These are phyloP conservation scores for Ogataea polymorpha DNA, from an alignment of 805 yeast genomes.

Conservation along the genomic window DNA sequence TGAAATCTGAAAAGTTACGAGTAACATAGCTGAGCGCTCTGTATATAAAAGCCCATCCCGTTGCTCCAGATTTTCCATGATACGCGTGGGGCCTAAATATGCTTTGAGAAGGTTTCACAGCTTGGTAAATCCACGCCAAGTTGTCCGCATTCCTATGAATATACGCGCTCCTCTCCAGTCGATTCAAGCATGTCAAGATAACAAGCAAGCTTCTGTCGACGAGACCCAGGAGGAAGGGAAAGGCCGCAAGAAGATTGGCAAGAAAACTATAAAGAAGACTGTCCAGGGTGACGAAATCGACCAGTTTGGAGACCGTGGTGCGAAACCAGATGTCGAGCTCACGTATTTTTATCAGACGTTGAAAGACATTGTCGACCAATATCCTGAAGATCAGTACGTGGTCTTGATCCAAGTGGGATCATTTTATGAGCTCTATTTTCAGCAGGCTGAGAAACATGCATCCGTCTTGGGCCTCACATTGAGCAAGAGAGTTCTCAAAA, in stretches of 20 bases:
- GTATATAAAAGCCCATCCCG: background rate
- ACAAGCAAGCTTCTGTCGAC: background rate
- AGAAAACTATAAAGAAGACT: background rate
- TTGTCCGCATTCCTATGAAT: slow-evolving; percentile 4
- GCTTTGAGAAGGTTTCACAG: background rate
- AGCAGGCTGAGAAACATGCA: slow-evolving; percentile 77
- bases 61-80: background rate
- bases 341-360: slow-evolving; percentile 32
- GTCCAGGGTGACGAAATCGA: slow-evolving; percentile 10
- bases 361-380: slow-evolving; percentile 27
- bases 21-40: background rate
- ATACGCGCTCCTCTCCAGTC: slow-evolving; percentile 2
- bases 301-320: slow-evolving; percentile 18
- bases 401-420: slow-evolving; percentile 82
- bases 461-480: slow-evolving; percentile 69
- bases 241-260: background rate
- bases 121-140: background rate
- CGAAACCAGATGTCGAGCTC: slow-evolving; percentile 19
- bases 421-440: slow-evolving; percentile 83
- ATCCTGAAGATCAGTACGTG: slow-evolving; percentile 38
- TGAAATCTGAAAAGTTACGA: slow-evolving; percentile 5
- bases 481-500: slow-evolving; percentile 49
- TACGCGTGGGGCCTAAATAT: background rate
- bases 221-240: background rate
- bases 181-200: background rate